Evolutionary conservation across 176 grass and related monocot species (phyloP).

Genomic region (Juncus effusus): DNA sequence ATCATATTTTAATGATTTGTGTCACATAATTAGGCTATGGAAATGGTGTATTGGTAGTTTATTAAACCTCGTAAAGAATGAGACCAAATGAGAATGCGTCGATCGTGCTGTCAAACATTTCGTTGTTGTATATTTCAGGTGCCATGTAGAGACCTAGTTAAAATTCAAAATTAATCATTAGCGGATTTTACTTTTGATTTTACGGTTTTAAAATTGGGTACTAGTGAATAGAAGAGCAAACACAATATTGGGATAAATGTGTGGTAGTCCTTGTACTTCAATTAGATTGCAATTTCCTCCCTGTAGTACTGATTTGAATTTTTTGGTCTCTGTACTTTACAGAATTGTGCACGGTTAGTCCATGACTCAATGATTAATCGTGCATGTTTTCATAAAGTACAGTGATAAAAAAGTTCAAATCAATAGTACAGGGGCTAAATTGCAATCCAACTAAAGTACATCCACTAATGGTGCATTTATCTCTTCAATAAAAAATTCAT

Average conservation of each 20-base stretch:
- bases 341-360: too few relatives aligned
- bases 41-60: background rate
- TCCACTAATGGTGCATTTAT: background rate
- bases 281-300: too few relatives aligned
- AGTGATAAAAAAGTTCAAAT: background rate
- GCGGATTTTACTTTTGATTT: too few relatives aligned
- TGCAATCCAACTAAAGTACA: too few relatives aligned
- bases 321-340: too few relatives aligned
- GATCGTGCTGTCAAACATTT: conserved; percentile 62
- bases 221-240: background rate
- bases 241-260: background rate
- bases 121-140: conserved; percentile 73
- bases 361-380: too few relatives aligned
- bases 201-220: background rate
- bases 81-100: conserved; percentile 86
- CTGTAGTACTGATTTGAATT: too few relatives aligned
- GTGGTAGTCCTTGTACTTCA: too few relatives aligned
- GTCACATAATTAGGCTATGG: background rate
- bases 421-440: too few relatives aligned
- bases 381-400: background rate
- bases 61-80: conserved; percentile 64
- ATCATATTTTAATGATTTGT: background rate
- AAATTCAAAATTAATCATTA: background rate
- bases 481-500: background rate
- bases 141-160: conserved; percentile 63